Base-by-base conservation (phyloP, 192 early-diverging fungal species). In the Kickxella alabastrina region DNA sequence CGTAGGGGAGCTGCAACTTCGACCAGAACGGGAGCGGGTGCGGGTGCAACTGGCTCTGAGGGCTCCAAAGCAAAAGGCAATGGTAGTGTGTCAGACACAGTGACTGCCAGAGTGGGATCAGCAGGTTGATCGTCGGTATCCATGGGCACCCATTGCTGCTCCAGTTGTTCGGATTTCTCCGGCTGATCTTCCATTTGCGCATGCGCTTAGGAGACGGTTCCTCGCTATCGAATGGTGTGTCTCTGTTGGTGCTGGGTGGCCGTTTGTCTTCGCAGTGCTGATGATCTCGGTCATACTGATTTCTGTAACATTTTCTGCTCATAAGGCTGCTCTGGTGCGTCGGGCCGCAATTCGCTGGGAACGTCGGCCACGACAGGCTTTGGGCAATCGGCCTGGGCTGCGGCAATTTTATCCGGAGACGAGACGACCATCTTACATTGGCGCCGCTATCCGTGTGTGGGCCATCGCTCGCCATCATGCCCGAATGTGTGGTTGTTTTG, bases 381-480 rank as follows among this genome's bases (percentile, higher is more conserved):
- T n/a, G n/a, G n/a, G n/a, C n/a, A n/a, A n/a, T n/a, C n/a, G n/a
- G n/a, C n/a, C n/a, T n/a, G n/a, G n/a, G n/a, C 53, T 12, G 55
- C 48, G 0, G 64, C 43, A 19, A 59, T 58, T 32, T 57, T 62
- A 31, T 75, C 64, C 3, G 71, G 71, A 3, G 70, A 62, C 0
- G 65, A 31, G 4, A 49, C 43, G 28, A 67, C 65, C 22, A 75
- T 44, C 44, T 50, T 39, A 75, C 57, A 25, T 52, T 27, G 12
- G 51, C 31, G 15, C n/a, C 42, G 14, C 18, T 3, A 22, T 49
- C 49, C n/a, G 59, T 25, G 49, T 38, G 44, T 12, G 35, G 46
- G 43, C 45, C 49, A 39, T 63, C 64, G 52, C 48, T 63, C 23
- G 71, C 64, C 64, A 58, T 51, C 54, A 62, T 64, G 49, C 50